Conservation (phyloP, 148 eudicot species). For the Silene latifolia region DNA sequence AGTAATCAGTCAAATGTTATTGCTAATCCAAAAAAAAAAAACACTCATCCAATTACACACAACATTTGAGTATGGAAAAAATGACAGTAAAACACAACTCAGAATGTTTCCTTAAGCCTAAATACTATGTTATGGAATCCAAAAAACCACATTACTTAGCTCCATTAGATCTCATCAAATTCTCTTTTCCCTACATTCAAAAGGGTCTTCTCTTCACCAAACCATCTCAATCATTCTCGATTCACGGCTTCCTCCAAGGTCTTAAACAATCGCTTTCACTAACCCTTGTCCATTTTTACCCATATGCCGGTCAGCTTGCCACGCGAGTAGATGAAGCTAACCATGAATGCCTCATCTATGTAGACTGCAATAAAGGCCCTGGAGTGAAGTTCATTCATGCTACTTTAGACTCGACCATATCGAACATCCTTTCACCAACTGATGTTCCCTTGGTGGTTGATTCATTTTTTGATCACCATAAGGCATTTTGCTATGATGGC, state of each 20-base stretch:
- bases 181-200: conserved; percentile 4
- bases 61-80: no score
- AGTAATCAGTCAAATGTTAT: not conserved
- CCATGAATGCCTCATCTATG: not conserved
- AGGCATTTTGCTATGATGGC: conserved; percentile 13
- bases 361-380: conserved; percentile 13
- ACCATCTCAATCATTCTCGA: conserved; percentile 3
- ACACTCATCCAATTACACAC: no score
- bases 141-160: not conserved
- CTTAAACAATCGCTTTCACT: not conserved
- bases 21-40: no score
- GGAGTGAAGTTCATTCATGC: conserved; percentile 4
- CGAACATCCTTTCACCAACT: conserved; percentile 12
- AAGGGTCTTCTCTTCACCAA: conserved; percentile 2
- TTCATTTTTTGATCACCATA: conserved; percentile 19
- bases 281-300: conserved; percentile 2
- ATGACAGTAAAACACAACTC: not conserved
- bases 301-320: conserved; percentile 8
- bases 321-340: not conserved
- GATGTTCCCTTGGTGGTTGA: conserved; percentile 12
- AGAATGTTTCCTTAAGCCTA: conserved; percentile 2
- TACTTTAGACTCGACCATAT: not conserved
- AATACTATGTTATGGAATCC: not conserved
- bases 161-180: not conserved
- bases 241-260: not conserved